phyloP scores from a whole-genome alignment of 768 basidiomycete genomes.

The Hemileccinum rubropunctum region DNA sequence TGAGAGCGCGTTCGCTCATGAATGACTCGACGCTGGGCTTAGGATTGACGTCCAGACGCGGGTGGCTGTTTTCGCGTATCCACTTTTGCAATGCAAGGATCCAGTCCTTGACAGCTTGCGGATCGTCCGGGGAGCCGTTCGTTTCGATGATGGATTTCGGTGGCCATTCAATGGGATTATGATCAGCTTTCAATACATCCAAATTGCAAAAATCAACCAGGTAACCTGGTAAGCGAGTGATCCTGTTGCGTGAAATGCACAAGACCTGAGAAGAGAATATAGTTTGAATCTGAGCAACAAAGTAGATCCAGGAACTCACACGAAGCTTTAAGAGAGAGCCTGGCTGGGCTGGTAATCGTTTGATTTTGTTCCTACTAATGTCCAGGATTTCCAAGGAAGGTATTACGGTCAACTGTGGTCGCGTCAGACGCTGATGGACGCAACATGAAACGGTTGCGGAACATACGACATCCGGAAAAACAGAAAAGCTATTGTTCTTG shows the following conservation, averaged over 20 bases:
- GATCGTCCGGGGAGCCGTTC: conserved; percentile 40
- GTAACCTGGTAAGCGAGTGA: conserved; percentile 77
- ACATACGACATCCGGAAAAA: conserved; percentile 86
- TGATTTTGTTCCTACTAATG: conserved; percentile 89
- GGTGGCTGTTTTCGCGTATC: conserved; percentile 55
- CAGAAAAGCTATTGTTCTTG: conserved; percentile 76
- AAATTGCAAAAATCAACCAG: conserved; percentile 69
- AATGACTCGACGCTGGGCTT: conserved; percentile 49
- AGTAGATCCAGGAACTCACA: conserved; percentile 38
- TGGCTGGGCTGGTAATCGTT: conserved; percentile 71
- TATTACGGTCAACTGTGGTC: conserved; percentile 70
- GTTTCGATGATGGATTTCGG: conserved; percentile 55
- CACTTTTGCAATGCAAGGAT: conserved; percentile 69
- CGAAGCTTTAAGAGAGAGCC: conserved; percentile 76
- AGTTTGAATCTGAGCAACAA: conserved; percentile 1
- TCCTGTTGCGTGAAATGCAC: conserved; percentile 81
- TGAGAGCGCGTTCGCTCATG: conserved; percentile 40
- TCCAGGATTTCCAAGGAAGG: conserved; percentile 91
- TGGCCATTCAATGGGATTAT: conserved; percentile 95
- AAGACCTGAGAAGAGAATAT: conserved; percentile 58
- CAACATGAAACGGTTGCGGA: background rate
- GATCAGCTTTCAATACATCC: conserved; percentile 79
- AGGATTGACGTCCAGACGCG: conserved; percentile 29
- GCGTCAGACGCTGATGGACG: conserved; percentile 8
- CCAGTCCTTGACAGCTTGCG: conserved; percentile 66